These are phyloP conservation scores for Penicillium antarcticum DNA, from an alignment of 495 filamentous ascomycete genomes.

Conservation along the genomic window DNA sequence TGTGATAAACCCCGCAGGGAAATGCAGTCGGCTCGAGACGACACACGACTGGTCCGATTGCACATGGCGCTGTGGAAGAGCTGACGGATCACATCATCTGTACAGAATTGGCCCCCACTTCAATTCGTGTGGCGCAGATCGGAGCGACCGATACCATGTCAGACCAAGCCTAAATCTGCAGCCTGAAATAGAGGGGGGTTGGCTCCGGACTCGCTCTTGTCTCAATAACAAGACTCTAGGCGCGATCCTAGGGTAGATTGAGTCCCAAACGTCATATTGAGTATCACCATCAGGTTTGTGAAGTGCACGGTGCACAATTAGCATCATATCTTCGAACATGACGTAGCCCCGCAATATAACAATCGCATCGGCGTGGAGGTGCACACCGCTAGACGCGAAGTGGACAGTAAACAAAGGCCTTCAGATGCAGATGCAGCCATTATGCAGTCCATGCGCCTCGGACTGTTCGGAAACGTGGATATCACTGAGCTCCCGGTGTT, in stretches of 20 bases:
- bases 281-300: not conserved
- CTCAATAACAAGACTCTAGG: not conserved
- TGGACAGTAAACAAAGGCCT: not conserved
- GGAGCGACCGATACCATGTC: slow-evolving; percentile 13
- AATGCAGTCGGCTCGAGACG: slow-evolving; percentile 15
- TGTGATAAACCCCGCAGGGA: slow-evolving; percentile 32
- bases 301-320: slow-evolving; percentile 5
- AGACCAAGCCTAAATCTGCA: slow-evolving; percentile 1
- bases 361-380: not conserved
- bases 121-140: slow-evolving; percentile 13
- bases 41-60: slow-evolving; percentile 18
- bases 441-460: not conserved
- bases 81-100: slow-evolving; percentile 29
- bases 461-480: not conserved
- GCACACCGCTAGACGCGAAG: not conserved
- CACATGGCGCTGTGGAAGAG: slow-evolving; percentile 27
- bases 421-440: not conserved
- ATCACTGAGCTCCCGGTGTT: slow-evolving; percentile 7
- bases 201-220: not conserved
- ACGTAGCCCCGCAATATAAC: not conserved
- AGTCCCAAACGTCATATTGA: not conserved
- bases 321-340: not conserved
- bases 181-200: not conserved
- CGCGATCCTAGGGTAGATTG: not conserved
- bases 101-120: slow-evolving; percentile 15